Percentiles rank a stretch among this genome's conserved stretches.
Evolutionary conservation across 2,329 filamentous ascomycete species (phyloP).

Genomic region (Talaromyces pinophilus): DNA sequence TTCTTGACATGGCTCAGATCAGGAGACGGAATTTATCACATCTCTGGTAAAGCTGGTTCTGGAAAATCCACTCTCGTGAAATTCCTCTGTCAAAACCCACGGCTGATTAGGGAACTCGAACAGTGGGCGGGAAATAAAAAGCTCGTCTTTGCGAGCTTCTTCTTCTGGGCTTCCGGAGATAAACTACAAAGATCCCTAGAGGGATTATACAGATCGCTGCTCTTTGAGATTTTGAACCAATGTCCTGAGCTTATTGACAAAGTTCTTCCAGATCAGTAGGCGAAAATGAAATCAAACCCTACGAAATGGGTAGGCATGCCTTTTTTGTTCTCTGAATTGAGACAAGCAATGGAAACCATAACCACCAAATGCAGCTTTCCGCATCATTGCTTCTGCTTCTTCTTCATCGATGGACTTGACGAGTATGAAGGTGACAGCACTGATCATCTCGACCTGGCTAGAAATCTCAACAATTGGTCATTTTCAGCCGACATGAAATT

Average conservation of each 20-base stretch:
- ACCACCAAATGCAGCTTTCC: constrained; percentile 1
- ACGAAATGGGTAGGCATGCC: neutral
- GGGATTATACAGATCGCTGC: constrained; percentile 41
- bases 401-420: constrained; percentile 29
- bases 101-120: constrained; percentile 32
- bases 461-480: constrained; percentile 19
- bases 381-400: constrained; percentile 26
- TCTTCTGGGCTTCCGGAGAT: constrained; percentile 47
- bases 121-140: constrained; percentile 37
- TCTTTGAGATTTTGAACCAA: constrained; percentile 40
- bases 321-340: constrained; percentile 15
- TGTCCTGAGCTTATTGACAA: constrained; percentile 34
- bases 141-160: constrained; percentile 41
- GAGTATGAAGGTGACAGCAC: constrained; percentile 26
- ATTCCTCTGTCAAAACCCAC: constrained; percentile 36
- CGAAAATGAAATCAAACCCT: neutral
- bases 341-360: constrained; percentile 20
- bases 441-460: constrained; percentile 21
- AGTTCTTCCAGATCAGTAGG: constrained; percentile 24
- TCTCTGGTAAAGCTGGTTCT: constrained; percentile 50
- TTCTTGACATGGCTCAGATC: constrained; percentile 33
- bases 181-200: constrained; percentile 44
- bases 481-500: constrained; percentile 18
- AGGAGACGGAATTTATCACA: constrained; percentile 36
- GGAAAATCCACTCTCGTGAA: constrained; percentile 55